phyloP scores from a whole-genome alignment of 2,329 filamentous ascomycete species.

The Chalaropsis thielavioides region DNA sequence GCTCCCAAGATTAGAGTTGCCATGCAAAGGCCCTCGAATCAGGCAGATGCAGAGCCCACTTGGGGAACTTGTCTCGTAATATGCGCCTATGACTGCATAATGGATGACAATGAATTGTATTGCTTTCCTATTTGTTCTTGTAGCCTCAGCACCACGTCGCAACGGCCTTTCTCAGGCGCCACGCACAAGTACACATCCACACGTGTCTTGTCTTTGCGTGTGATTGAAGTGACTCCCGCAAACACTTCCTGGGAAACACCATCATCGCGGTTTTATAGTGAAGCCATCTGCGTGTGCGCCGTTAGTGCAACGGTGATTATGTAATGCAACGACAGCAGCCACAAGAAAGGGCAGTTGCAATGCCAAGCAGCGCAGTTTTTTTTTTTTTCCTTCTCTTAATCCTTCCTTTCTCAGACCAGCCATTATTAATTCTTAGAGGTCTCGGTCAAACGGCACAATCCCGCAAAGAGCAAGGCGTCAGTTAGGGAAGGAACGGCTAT shows the following conservation, averaged over 20 bases:
- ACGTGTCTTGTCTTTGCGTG: too few species aligned
- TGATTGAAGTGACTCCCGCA: too few species aligned
- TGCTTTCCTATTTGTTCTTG: not conserved
- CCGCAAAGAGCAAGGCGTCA: not conserved
- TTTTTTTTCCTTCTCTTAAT: not conserved
- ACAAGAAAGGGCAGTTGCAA: not conserved
- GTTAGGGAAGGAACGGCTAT: slow-evolving; percentile 6
- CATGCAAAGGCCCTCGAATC: not conserved
- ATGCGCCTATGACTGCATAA: not conserved
- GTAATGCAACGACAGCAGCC: not conserved
- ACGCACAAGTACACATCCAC: too few species aligned
- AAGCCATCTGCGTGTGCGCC: too few species aligned
- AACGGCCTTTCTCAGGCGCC: too few species aligned
- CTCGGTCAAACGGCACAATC: slow-evolving; percentile 11
- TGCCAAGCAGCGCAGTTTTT: not conserved
- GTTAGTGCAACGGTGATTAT: not conserved
- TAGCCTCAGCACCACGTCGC: too few species aligned
- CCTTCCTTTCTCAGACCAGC: not conserved
- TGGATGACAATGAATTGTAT: not conserved
- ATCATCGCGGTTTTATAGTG: too few species aligned
- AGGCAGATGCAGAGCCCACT: not conserved
- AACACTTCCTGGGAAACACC: too few species aligned
- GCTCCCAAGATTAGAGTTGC: not conserved
- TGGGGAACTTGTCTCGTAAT: not conserved
- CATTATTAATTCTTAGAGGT: not conserved